Evolutionary conservation across 805 yeast genomes (phyloP).

Genomic region (Starmerella apicola): DNA sequence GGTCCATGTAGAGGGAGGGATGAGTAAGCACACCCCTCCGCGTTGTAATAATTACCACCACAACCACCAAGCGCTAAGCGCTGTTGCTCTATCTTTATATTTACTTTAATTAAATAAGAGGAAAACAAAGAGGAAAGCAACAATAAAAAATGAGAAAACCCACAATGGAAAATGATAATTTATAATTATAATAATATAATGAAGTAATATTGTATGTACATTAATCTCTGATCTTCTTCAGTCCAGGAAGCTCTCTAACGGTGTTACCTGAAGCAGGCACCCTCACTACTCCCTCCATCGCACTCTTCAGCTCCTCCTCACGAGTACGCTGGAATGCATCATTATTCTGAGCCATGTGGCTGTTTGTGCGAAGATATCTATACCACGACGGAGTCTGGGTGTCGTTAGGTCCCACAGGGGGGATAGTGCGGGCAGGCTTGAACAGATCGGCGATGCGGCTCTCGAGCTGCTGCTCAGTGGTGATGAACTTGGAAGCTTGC

Average conservation of each 20-base stretch:
- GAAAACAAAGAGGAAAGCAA: too few species aligned
- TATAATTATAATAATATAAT: too few species aligned
- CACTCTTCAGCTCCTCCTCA: conserved; percentile 7
- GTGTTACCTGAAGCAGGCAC: background rate
- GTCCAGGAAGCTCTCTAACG: conserved; percentile 7
- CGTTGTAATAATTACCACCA: too few species aligned
- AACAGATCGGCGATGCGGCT: conserved; percentile 9
- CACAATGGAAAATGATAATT: too few species aligned
- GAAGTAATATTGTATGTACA: background rate
- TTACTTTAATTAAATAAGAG: too few species aligned
- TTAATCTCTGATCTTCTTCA: conserved; percentile 2
- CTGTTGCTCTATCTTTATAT: too few species aligned
- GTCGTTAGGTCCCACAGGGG: conserved; percentile 7
- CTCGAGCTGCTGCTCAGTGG: conserved; percentile 15
- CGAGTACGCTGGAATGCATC: background rate
- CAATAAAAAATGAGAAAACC: too few species aligned
- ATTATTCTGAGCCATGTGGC: background rate
- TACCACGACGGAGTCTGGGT: conserved; percentile 15
- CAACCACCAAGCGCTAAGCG: too few species aligned
- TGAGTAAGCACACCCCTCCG: too few species aligned
- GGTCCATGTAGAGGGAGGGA: too few species aligned
- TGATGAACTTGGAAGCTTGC: conserved; percentile 14
- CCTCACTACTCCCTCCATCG: conserved; percentile 6
- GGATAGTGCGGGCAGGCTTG: conserved; percentile 10
- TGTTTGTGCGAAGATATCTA: conserved; percentile 5